Conservation (phyloP, 2,329 filamentous ascomycete species). For the Colletotrichum trifolii region DNA sequence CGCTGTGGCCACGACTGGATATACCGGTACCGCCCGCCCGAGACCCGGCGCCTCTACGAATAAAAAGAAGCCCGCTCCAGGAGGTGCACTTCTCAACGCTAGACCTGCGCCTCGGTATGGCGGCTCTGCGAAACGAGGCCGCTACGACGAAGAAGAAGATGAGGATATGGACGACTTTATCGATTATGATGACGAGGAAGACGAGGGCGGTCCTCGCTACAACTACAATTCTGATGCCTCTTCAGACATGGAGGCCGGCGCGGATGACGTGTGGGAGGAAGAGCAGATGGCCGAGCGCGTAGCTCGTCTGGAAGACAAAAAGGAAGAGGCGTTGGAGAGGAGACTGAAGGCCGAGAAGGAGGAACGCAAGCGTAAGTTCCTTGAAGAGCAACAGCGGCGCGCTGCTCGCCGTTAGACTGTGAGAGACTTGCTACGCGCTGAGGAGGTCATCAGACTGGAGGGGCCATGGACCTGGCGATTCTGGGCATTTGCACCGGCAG, state of each 20-base stretch:
- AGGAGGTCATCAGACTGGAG: not conserved
- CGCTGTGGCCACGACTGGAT: slow-evolving; percentile 71
- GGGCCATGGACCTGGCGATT: slow-evolving; percentile 12
- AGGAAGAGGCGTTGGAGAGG: slow-evolving; percentile 72
- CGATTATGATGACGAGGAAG: slow-evolving; percentile 66
- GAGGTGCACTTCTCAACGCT: slow-evolving; percentile 53
- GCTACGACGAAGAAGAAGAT: slow-evolving; percentile 70
- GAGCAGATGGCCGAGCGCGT: slow-evolving; percentile 71
- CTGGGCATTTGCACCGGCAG: slow-evolving; percentile 26
- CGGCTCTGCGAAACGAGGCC: slow-evolving; percentile 46
- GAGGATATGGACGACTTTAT: slow-evolving; percentile 72
- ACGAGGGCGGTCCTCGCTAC: slow-evolving; percentile 52
- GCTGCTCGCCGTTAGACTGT: slow-evolving; percentile 21
- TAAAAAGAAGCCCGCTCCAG: slow-evolving; percentile 49
- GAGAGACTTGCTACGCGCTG: no score
- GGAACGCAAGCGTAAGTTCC: slow-evolving; percentile 58
- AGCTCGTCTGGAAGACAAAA: slow-evolving; percentile 75
- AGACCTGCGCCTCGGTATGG: slow-evolving; percentile 39
- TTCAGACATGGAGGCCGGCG: slow-evolving; percentile 82
- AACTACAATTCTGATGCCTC: slow-evolving; percentile 73
- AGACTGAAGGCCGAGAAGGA: slow-evolving; percentile 72
- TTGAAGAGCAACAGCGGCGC: slow-evolving; percentile 40
- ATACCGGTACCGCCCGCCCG: slow-evolving; percentile 73
- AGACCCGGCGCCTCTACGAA: slow-evolving; percentile 53
- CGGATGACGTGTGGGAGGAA: slow-evolving; percentile 79